These are phyloP conservation scores for Termitomyces eurrhizus DNA, from an alignment of 768 basidiomycete species.

Conservation along the genomic window DNA sequence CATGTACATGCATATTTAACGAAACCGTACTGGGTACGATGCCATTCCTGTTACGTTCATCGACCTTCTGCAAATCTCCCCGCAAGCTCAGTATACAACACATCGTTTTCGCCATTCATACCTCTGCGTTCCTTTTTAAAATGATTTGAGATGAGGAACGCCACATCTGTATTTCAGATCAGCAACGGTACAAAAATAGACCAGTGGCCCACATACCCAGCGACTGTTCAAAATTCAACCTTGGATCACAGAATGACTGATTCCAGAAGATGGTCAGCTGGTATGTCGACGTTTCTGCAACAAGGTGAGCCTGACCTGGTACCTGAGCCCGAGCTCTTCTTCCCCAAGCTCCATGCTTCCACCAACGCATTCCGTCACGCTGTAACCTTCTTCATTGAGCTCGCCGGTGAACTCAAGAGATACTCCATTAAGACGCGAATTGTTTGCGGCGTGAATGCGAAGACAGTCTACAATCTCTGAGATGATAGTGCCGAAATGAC, in stretches of 20 bases:
- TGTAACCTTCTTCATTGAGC: slow-evolving; percentile 84
- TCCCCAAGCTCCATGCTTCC: slow-evolving; percentile 94
- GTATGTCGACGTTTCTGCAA: neutral
- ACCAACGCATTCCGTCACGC: slow-evolving; percentile 95
- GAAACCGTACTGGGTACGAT: neutral
- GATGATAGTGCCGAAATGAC: slow-evolving; percentile 86
- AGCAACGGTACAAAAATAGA: slow-evolving; percentile 5
- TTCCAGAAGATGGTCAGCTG: neutral
- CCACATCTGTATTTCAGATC: slow-evolving; percentile 52
- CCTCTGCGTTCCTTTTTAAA: slow-evolving; percentile 65
- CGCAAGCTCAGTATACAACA: slow-evolving; percentile 33
- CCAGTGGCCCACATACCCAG: slow-evolving; percentile 54
- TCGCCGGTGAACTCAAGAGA: slow-evolving; percentile 93
- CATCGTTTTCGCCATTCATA: slow-evolving; percentile 22
- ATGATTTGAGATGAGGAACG: slow-evolving; percentile 80
- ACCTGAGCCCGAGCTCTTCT: slow-evolving; percentile 85
- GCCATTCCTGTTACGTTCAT: neutral
- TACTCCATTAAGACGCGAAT: slow-evolving; percentile 78
- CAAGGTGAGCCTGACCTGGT: slow-evolving; percentile 52
- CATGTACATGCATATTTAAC: neutral
- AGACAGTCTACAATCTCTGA: slow-evolving; percentile 81
- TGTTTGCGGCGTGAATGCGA: slow-evolving; percentile 68
- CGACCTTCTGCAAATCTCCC: slow-evolving; percentile 19
- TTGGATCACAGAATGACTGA: slow-evolving; percentile 90
- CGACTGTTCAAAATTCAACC: slow-evolving; percentile 91